Percentiles rank a stretch among this genome's conserved stretches.
phyloP scores from a whole-genome alignment of 2,329 filamentous ascomycete species.

The Fusarium solani-melongenae region DNA sequence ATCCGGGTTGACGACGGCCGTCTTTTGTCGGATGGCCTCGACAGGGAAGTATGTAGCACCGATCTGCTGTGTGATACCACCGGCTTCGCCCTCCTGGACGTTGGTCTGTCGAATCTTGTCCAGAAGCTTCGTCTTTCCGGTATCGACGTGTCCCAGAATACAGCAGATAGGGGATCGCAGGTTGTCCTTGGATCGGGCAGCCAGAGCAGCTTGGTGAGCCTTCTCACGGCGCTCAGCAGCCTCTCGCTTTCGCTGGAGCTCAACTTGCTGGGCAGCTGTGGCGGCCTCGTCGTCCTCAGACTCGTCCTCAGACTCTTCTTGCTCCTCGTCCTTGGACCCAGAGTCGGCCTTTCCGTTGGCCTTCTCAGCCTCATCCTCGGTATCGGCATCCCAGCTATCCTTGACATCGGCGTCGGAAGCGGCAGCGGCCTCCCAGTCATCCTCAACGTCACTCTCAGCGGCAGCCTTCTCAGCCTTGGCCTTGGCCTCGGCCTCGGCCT shows the following conservation, averaged over 20 bases:
- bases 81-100: constrained; percentile 98
- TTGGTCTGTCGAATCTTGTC: constrained; percentile 99
- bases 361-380: constrained; percentile 74
- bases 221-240: constrained; percentile 89
- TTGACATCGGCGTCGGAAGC: constrained; percentile 84
- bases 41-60: constrained; percentile 99
- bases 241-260: constrained; percentile 84
- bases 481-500: constrained; percentile 67
- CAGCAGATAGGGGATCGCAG: constrained; percentile 98
- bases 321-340: constrained; percentile 33
- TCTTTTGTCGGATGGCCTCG: constrained; percentile 93
- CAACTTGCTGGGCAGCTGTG: constrained; percentile 78
- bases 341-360: constrained; percentile 56
- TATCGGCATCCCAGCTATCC: constrained; percentile 94
- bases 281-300: constrained; percentile 77
- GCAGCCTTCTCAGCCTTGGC: constrained; percentile 66
- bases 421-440: constrained; percentile 90
- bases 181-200: constrained; percentile 91
- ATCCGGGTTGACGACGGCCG: constrained; percentile 90
- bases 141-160: constrained; percentile 99
- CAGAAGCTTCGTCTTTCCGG: constrained; percentile 98
- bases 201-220: constrained; percentile 90
- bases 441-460: constrained; percentile 71
- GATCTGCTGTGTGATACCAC: constrained; percentile 99
- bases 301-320: constrained; percentile 70